Conservation (phyloP, 2,329 filamentous ascomycete species). For the Knoxdaviesia proteae region DNA sequence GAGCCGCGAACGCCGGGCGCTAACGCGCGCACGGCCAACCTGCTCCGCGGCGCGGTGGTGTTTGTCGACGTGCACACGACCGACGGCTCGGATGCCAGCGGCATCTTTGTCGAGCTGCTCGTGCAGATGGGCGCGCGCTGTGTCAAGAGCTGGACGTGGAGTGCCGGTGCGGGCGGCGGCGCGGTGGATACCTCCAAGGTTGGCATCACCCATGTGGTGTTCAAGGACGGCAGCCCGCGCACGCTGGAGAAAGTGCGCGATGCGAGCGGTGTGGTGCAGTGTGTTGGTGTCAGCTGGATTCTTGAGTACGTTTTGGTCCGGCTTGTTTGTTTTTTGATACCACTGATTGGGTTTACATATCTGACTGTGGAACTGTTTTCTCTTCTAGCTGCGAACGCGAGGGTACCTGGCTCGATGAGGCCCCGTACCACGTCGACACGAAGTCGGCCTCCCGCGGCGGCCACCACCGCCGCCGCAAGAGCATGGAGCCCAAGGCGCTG, state of each 20-base stretch:
- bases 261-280: constrained; percentile 54
- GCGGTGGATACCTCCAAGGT: constrained; percentile 24
- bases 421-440: constrained; percentile 47
- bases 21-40: constrained; percentile 25
- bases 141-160: constrained; percentile 58
- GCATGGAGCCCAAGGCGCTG: constrained; percentile 56
- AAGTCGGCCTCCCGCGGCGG: constrained; percentile 47
- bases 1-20: constrained; percentile 14
- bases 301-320: constrained; percentile 46
- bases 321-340: not conserved
- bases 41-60: constrained; percentile 53
- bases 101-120: constrained; percentile 63
- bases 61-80: constrained; percentile 70
- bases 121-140: constrained; percentile 65
- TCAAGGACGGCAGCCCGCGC: constrained; percentile 64
- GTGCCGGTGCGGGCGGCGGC: constrained; percentile 27
- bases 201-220: constrained; percentile 74
- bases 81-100: constrained; percentile 60
- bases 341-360: not conserved
- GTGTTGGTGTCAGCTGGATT: constrained; percentile 76
- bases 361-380: not conserved
- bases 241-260: constrained; percentile 66
- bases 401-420: constrained; percentile 57
- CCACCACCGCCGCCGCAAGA: constrained; percentile 46
- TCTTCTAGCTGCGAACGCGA: constrained; percentile 47